A percentile compares a stretch with the other conserved stretches of the same genome.
Conservation (phyloP, 1,284 basidiomycete genomes). For the Microbotryum lychnidis-dioicae region DNA sequence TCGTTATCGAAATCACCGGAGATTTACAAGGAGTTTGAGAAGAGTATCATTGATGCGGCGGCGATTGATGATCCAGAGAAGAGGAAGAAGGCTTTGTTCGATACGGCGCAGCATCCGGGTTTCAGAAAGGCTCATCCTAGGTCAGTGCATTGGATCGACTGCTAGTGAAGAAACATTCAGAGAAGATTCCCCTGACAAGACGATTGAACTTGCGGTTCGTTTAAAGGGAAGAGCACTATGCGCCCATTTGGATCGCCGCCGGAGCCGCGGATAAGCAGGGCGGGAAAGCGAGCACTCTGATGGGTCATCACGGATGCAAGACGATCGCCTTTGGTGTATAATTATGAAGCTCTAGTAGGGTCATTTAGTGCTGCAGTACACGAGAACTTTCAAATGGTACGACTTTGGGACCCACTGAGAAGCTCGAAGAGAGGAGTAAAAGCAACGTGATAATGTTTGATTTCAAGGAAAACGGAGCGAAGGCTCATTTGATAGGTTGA, state of each 20-base stretch:
- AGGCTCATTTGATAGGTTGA: no score
- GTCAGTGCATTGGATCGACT: no score
- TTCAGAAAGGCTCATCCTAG: slow-evolving; percentile 58
- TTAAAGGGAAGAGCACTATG: slow-evolving; percentile 56
- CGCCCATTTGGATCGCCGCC: slow-evolving; percentile 58
- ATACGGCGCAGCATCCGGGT: slow-evolving; percentile 50
- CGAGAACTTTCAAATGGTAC: no score
- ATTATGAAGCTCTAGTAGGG: no score
- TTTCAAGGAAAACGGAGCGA: no score
- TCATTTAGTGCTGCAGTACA: no score
- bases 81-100: slow-evolving; percentile 47
- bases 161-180: no score
- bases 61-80: slow-evolving; percentile 43
- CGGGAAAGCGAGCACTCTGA: slow-evolving; percentile 19
- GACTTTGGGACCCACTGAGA: no score
- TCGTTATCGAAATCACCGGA: slow-evolving; percentile 43
- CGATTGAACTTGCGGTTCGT: no score
- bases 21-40: slow-evolving; percentile 51
- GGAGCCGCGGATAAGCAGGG: slow-evolving; percentile 55
- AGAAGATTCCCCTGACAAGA: no score
- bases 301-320: slow-evolving; percentile 32
- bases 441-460: no score
- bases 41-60: slow-evolving; percentile 53
- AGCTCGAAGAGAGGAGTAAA: no score
- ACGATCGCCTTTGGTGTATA: slow-evolving; percentile 32